These are phyloP conservation scores for Phyllosticta capitalensis DNA, from an alignment of 2,329 filamentous ascomycete species.

Conservation along the genomic window DNA sequence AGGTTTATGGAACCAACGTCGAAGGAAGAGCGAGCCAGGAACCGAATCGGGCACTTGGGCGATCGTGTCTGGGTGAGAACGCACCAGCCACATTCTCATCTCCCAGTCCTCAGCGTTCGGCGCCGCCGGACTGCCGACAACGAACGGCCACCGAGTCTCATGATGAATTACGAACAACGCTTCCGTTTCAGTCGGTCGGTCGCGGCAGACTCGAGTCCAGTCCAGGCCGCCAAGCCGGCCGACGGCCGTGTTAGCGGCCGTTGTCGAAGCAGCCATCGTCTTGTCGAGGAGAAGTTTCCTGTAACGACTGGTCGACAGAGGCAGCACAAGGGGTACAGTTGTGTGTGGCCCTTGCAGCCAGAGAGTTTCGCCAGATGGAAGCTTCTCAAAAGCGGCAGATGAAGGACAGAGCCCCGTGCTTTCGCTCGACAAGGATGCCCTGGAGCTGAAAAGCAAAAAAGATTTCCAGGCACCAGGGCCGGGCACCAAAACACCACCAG, in stretches of 20 bases:
- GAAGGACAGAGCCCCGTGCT: neutral
- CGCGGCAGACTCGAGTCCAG: too few relatives aligned
- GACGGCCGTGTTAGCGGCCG: conserved; percentile 4
- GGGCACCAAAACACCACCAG: neutral
- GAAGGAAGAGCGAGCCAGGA: too few relatives aligned
- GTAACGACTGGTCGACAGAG: too few relatives aligned
- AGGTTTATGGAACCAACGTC: neutral
- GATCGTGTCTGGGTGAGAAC: too few relatives aligned
- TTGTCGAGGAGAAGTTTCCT: too few relatives aligned
- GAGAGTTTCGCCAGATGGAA: neutral
- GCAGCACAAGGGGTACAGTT: too few relatives aligned
- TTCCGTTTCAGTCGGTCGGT: too few relatives aligned
- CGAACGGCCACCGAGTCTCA: too few relatives aligned
- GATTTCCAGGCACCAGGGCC: neutral
- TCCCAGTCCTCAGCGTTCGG: neutral
- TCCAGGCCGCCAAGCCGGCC: too few relatives aligned
- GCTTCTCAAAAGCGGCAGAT: neutral
- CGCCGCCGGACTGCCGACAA: too few relatives aligned
- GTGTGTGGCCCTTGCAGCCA: neutral
- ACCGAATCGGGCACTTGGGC: too few relatives aligned
- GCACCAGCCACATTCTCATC: neutral
- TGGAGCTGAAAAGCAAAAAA: neutral
- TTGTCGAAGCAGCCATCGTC: conserved; percentile 3
- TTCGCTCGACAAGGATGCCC: neutral
- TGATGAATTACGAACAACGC: too few relatives aligned